These are phyloP conservation scores for Dendrostoma leiphaemia DNA, from an alignment of 2,329 filamentous ascomycete genomes.

Conservation along the genomic window DNA sequence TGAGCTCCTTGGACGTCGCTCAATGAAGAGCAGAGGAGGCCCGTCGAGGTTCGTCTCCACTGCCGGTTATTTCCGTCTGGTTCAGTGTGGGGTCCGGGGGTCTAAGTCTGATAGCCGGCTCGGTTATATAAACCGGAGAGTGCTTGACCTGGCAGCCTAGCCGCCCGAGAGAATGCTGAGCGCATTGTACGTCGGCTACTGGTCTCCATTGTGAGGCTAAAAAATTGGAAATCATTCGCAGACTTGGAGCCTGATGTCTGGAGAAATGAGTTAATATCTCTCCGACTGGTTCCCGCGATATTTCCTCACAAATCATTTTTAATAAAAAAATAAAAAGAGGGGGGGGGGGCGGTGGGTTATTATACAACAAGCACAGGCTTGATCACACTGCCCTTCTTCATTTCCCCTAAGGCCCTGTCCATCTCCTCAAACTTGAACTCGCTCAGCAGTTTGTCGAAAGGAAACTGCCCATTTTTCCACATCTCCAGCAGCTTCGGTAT, in stretches of 20 bases:
- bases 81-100: conserved; percentile 1
- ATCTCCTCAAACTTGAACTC: neutral
- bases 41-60: neutral
- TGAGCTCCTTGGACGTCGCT: neutral
- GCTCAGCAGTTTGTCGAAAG: neutral
- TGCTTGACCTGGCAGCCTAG: too few relatives aligned
- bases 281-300: too few relatives aligned
- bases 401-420: neutral
- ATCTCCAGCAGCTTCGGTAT: conserved; percentile 10
- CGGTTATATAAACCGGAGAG: conserved; percentile 4
- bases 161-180: too few relatives aligned
- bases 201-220: too few relatives aligned
- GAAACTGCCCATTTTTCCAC: conserved; percentile 8
- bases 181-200: neutral
- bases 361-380: neutral
- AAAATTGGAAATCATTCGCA: too few relatives aligned
- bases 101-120: conserved; percentile 5
- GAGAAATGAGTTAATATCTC: too few relatives aligned
- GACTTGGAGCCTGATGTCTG: too few relatives aligned
- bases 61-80: neutral
- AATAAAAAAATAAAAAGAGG: too few relatives aligned
- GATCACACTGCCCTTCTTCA: neutral
- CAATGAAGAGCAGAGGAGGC: neutral
- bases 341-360: neutral
- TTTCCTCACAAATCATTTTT: too few relatives aligned